A percentile compares a stretch with the other conserved stretches of the same genome.
Evolutionary conservation across 495 filamentous ascomycete genomes (phyloP).

Genomic region (Hyphodiscus hymeniophilus): DNA sequence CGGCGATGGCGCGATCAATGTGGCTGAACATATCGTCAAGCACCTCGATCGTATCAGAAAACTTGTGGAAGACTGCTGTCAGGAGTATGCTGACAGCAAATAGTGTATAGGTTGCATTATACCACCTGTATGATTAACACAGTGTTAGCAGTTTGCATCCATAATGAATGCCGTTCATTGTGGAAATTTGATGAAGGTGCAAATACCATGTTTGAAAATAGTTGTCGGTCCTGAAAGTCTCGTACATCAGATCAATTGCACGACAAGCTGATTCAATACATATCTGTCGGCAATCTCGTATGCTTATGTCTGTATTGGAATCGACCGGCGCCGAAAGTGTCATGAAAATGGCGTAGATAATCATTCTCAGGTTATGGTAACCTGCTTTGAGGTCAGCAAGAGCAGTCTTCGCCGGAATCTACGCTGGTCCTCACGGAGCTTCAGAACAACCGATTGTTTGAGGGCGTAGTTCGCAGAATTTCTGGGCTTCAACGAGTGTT

Average conservation of each 20-base stretch:
- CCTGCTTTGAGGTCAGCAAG: not conserved
- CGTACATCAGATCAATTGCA: not conserved
- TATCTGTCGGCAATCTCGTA: not conserved
- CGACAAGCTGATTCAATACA: not conserved
- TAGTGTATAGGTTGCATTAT: not conserved
- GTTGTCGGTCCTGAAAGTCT: not conserved
- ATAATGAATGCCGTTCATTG: not conserved
- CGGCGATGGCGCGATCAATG: not conserved
- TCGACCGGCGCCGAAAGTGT: not conserved
- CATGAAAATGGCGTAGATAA: not conserved
- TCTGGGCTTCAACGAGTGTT: too few species aligned
- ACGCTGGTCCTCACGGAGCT: too few species aligned
- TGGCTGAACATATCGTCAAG: not conserved
- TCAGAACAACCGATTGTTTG: too few species aligned
- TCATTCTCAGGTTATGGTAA: not conserved
- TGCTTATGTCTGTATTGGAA: not conserved
- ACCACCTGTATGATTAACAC: too few species aligned
- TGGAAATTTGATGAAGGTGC: not conserved
- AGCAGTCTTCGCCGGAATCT: too few species aligned
- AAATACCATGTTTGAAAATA: constrained; percentile 1
- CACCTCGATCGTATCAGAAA: too few species aligned
- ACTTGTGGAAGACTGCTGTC: not conserved
- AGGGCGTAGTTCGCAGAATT: too few species aligned
- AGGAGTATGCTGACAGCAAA: not conserved
- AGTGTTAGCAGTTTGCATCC: not conserved